A percentile compares a stretch with the other conserved stretches of the same genome.
Evolutionary conservation across 306 rosid species (phyloP).

Genomic region (Lagenaria siceraria): DNA sequence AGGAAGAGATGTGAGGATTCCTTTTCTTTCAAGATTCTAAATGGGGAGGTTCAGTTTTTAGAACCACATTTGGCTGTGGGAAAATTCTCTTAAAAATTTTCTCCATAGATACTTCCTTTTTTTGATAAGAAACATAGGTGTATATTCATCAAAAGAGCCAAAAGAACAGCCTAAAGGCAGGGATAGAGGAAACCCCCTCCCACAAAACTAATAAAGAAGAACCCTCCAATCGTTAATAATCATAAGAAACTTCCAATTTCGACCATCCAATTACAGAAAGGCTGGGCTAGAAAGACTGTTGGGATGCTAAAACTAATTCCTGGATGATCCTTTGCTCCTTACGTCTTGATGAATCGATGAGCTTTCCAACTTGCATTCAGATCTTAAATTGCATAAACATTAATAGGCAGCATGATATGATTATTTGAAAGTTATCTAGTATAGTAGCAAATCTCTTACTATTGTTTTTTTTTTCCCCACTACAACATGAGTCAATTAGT

Average conservation of each 20-base stretch:
- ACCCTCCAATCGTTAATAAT: no score
- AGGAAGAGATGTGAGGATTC: background rate
- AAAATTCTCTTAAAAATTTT: background rate
- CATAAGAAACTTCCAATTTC: background rate
- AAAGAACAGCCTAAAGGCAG: no score
- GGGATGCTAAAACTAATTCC: background rate
- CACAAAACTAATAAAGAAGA: no score
- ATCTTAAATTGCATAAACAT: background rate
- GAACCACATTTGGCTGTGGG: background rate
- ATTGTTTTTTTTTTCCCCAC: no score
- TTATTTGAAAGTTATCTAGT: no score
- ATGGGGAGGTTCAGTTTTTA: background rate
- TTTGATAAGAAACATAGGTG: no score
- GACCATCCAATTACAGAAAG: background rate
- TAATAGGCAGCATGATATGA: background rate
- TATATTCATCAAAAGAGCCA: no score
- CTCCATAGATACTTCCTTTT: background rate
- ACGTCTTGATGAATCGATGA: background rate
- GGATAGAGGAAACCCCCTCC: no score
- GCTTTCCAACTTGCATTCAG: background rate
- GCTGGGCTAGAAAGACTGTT: background rate
- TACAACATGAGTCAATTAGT: no score
- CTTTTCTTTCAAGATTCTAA: background rate
- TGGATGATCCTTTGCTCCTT: background rate
- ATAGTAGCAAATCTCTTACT: no score